Evolutionary conservation across 2,329 filamentous ascomycete genomes (phyloP), one percentile per base, ranked within the genome.

Genomic region (Alternaria ethzedia): DNA sequence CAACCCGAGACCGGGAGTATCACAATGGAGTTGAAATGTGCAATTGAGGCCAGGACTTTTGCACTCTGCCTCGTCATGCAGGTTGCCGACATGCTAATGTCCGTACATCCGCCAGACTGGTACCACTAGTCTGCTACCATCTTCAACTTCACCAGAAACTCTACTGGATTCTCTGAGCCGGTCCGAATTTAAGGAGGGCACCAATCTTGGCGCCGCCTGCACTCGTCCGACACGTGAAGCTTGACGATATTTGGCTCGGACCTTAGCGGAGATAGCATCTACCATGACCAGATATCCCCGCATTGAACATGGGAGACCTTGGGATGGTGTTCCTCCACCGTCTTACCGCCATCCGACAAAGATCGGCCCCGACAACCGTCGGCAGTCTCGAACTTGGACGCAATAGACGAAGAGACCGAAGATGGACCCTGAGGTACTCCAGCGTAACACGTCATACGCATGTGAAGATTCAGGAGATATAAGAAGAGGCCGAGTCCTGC

Each of bases 281-380:
- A 12, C 43, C 6, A 23, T 36, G 17, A 25, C 26, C 28, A 47
- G 21, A 23, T 21, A 21, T 36, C 58, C 55, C 61, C 55, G 57
- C 51, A 32, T 55, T 41, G 32, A 21, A 26, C 28, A 11, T 23
- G 46, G 8, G 32, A 41, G 15, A n/a, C 32, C 32, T 41, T 54
- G 28, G 20, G 17, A 23, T 36, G 30, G 10, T 62, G 56, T 52
- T 60, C 57, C 60, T 66, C 63, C 20, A 26, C 30, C 23, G 57
- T 30, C 47, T 54, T 57, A 65, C 61, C 61, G 52, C 62, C 52
- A 61, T 60, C 41, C 45, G 46, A 65, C 30, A 51, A 32, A 20
- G 36, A 49, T 50, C 30, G 54, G 25, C 23, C 21, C 51, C 55
- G 61, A 58, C 6, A 54, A 15, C 20, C 36, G 9, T 57, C 46